Evolutionary conservation across 768 basidiomycete genomes (phyloP), one percentile per base, ranked within the genome.

Genomic region (Phanerochaete carnosa): DNA sequence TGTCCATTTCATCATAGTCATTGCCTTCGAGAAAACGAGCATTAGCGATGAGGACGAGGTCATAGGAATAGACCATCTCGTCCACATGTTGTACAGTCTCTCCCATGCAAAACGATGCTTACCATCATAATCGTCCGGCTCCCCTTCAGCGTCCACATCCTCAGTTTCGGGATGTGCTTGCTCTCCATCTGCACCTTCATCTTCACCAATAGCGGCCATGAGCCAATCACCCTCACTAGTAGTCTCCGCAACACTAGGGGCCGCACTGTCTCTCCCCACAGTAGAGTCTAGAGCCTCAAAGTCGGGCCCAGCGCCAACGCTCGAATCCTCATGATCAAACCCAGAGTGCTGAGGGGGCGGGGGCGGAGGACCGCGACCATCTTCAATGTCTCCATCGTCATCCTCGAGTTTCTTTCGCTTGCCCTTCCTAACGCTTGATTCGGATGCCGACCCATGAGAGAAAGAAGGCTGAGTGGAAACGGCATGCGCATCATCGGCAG

Each of bases 361-460:
- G 29, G 86, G 86, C 26, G 87, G 87, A 45, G 83, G 83, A 62
- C 77, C 82, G 64, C 89, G 82, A 59, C 83, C 81, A 67, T 91
- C 88, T 72, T 92, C 89, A 61, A 82, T 68, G 72, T 93, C 90
- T 62, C 83, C 88, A 75, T 92, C 91, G 73, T 92, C 91, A 75
- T 93, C 92, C 72, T 92, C 92, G 74, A 90, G 75, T 79, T 94
- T 93, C 79, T 93, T 94, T 69, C 91, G 82, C 74, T 93, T 93
- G 61, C 90, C 91, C 73, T 90, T 92, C 69, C 89, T 83, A 23
- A 68, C 62, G 54, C 88, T 86, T 63, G 85, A 82, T 58, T 75
- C 72, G 62, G 75, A 77, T 70, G 80, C 75, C 50, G 68, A 65
- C 65, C 64, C 62, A 53, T 65, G 65, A 71, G 73, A 71, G 69